A percentile compares a stretch with the other conserved stretches of the same genome.
Conservation (phyloP, 805 yeast species). For the Candida nemodendra region DNA sequence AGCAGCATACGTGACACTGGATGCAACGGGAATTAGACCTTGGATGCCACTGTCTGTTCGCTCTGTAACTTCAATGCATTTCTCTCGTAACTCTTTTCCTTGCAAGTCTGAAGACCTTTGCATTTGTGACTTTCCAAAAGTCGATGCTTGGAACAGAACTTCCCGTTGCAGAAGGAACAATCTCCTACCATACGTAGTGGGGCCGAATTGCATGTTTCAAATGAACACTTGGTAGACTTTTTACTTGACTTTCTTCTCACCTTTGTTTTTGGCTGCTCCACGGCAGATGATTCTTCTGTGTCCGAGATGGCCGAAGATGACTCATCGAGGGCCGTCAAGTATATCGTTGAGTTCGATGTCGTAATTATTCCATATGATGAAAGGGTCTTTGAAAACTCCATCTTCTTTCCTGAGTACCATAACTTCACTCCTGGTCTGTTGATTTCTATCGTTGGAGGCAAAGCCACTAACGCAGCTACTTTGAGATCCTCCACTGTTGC, state of each 20-base stretch:
- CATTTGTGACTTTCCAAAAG: conserved; percentile 83
- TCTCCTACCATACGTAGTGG: conserved; percentile 75
- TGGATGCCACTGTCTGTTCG: conserved; percentile 79
- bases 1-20: no score
- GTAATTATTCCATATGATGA: conserved; percentile 29
- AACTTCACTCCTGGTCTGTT: conserved; percentile 23
- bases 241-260: conserved; percentile 33
- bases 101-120: conserved; percentile 72
- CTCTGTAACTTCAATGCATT: conserved; percentile 80
- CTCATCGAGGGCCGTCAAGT: conserved; percentile 28
- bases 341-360: conserved; percentile 28
- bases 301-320: conserved; percentile 20
- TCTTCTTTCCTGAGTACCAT: conserved; percentile 34
- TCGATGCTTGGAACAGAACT: conserved; percentile 84
- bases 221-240: conserved; percentile 50
- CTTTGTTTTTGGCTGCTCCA: conserved; percentile 22
- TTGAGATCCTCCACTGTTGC: conserved; percentile 52
- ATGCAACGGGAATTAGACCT: conserved; percentile 45
- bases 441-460: conserved; percentile 23
- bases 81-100: conserved; percentile 77
- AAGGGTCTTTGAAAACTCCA: conserved; percentile 28
- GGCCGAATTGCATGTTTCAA: conserved; percentile 57
- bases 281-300: conserved; percentile 15
- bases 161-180: conserved; percentile 80
- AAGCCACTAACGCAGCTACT: conserved; percentile 43